Percentiles rank a stretch among this genome's conserved stretches.
Evolutionary conservation across 139 green algal species (phyloP).

Genomic region (Zygnema cylindricum): DNA sequence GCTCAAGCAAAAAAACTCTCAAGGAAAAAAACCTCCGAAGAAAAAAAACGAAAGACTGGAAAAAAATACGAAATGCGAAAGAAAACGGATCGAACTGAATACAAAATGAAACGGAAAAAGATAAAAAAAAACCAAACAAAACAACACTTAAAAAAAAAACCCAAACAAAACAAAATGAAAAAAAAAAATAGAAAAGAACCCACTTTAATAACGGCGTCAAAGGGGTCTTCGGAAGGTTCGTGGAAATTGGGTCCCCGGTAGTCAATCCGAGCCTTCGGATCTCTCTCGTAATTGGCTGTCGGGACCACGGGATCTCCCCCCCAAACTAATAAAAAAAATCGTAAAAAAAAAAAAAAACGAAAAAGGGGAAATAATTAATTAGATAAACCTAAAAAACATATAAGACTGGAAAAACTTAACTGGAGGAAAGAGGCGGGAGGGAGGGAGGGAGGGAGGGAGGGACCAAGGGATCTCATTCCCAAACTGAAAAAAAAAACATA

Average conservation of each 20-base stretch:
- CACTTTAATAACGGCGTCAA: not conserved
- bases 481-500: too few species aligned
- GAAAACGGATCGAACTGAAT: too few species aligned
- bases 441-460: slow-evolving; percentile 1
- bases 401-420: too few species aligned
- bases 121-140: not conserved
- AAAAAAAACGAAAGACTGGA: too few species aligned
- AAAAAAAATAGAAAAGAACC: not conserved
- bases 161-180: not conserved
- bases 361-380: too few species aligned
- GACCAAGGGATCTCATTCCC: too few species aligned
- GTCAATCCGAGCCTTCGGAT: slow-evolving; percentile 30
- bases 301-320: slow-evolving; percentile 51
- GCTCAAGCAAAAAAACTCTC: not conserved
- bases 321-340: slow-evolving; percentile 33
- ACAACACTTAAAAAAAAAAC: not conserved
- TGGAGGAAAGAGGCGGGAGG: not conserved
- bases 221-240: slow-evolving; percentile 32
- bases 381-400: too few species aligned
- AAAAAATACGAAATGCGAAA: too few species aligned
- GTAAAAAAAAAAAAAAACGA: not conserved
- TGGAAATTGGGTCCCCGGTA: slow-evolving; percentile 41
- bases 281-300: slow-evolving; percentile 51
- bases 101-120: not conserved
- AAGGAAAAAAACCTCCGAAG: slow-evolving; percentile 1